Base-by-base conservation (phyloP, 1,139 yeast genomes). In the Tardiomyces depauwii region DNA sequence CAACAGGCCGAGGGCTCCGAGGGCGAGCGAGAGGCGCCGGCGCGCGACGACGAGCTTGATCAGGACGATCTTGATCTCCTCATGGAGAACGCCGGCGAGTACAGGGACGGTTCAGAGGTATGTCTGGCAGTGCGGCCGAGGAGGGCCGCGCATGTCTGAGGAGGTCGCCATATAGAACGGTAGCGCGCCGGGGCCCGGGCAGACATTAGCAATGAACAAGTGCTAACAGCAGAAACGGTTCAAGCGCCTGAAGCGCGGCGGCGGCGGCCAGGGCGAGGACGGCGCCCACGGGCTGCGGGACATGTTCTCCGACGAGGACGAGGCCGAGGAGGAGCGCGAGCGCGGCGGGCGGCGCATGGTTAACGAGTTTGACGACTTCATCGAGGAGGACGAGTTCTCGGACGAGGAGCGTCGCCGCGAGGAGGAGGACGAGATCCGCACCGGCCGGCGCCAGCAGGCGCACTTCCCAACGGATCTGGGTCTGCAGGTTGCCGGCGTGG, bases 351-450 rank as follows among this genome's bases (percentile, higher is more conserved):
- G 65, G 63, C 42, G 46, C 55, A 43, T 45, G 42, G 36, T 47
- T 11, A 45, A 88, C 60, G 98, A 91, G 62, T 81, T 91, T 58
- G 98, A 88, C 61, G 98, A 89, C 62, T 91, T 91, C 67, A 91
- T 91, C 56, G 98, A 89, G 64, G 97, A 91, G 53, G 98, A 91
- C 63, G 96, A 89, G 62, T 83, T 83, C 60, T 86, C 95, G 2
- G 96, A 88, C 58, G 96, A 87, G 55, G 96, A 87, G 54, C 43
- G 48, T 18, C 47, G 47, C 38, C 52, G 58, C 9, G 54, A 55
- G 41, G 58, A 54, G 30, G 62, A 58, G 47, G 53, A 50, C 11
- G 58, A 55, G 30, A 53, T 56, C 30, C 55, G 62, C 21, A 47
- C 57, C 14, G 36, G 36, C 16, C n/a, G 54, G 58, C 49, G 67